Evolutionary conservation across 2,329 filamentous ascomycete species (phyloP), one percentile per base, ranked within the genome.

Genomic region (Colletotrichum somersetense): DNA sequence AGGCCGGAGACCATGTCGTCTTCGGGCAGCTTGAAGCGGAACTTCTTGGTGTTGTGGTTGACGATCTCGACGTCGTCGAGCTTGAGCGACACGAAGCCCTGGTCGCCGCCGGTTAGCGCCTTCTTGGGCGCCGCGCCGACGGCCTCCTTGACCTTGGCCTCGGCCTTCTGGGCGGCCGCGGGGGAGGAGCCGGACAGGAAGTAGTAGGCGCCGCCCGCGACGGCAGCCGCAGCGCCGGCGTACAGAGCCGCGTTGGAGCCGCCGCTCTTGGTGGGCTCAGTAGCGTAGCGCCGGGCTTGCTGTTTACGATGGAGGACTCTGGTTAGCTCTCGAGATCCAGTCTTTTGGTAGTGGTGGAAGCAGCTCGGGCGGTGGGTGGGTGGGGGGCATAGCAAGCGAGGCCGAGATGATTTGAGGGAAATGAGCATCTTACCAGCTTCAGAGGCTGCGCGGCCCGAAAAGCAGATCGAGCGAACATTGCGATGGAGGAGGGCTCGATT

Each of bases 41-140:
- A 88, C 78, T 89, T 91, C 91, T 98, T 98, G 78, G 95, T 97
- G 88, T 98, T 98, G 88, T 95, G 93, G 87, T 94, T 98, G 85
- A 98, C 84, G 57, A 87, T 84, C 84, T 97, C 92, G 62, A 95
- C 89, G 67, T 92, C 90, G 68, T 94, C 89, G 68, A 98, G 87
- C 84, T 93, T 91, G 76, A 98, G 88, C 74, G 91, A 91, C 75
- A 98, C 82, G 84, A 95, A 98, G 76, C 94, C 95, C 84, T 98
- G 95, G 74, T 97, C 94, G 75, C 94, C 94, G 76, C 96, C 95
- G 44, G 89, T 93, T 82, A 98, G 87, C 56, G 89, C 84, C 80
- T 84, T 84, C 79, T 85, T 84, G 62, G 81, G 79, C 66, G 81
- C 81, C 46, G 80, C 82, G 63, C 74, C 74, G 52, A 81, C 80